Percentiles rank a stretch among this genome's conserved stretches.
phyloP scores from a whole-genome alignment of 176 grass and related monocot genomes.

The Aegilops umbellulata region DNA sequence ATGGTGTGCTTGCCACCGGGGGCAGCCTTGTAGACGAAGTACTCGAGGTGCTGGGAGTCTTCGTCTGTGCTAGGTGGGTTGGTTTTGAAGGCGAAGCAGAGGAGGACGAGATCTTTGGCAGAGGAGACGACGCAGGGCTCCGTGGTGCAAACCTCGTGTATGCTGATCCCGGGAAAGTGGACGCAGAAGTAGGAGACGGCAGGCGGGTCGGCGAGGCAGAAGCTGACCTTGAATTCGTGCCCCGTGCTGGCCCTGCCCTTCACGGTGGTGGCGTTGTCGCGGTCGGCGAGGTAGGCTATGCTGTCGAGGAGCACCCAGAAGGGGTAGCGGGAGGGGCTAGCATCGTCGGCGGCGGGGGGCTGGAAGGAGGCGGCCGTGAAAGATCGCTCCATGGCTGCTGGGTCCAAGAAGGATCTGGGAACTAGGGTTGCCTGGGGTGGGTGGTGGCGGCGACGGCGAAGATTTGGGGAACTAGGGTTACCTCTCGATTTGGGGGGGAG shows the following conservation, averaged over 20 bases:
- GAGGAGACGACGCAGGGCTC: neutral
- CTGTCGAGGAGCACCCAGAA: neutral
- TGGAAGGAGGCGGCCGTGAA: neutral
- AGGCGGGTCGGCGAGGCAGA: neutral
- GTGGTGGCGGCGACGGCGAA: too few species aligned
- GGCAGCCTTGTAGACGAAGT: too few species aligned
- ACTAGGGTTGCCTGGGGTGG: too few species aligned
- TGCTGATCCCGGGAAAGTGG: neutral
- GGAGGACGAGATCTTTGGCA: neutral
- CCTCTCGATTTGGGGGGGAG: too few species aligned
- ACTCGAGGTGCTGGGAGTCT: too few species aligned
- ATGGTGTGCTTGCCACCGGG: neutral
- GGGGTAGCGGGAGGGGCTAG: neutral
- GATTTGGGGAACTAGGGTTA: neutral
- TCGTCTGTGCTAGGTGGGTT: too few species aligned
- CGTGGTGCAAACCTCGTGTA: neutral
- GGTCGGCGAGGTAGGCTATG: neutral
- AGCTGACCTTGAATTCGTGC: neutral
- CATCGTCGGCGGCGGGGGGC: neutral
- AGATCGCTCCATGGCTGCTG: neutral
- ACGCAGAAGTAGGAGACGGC: conserved; percentile 3
- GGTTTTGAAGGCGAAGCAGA: neutral
- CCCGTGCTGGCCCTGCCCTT: neutral
- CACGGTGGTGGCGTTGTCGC: neutral
- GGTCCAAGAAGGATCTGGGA: neutral